Percentiles rank a stretch among this genome's conserved stretches.
Conservation (phyloP, 2,329 filamentous ascomycete genomes). For the Cladorrhinum sp. region DNA sequence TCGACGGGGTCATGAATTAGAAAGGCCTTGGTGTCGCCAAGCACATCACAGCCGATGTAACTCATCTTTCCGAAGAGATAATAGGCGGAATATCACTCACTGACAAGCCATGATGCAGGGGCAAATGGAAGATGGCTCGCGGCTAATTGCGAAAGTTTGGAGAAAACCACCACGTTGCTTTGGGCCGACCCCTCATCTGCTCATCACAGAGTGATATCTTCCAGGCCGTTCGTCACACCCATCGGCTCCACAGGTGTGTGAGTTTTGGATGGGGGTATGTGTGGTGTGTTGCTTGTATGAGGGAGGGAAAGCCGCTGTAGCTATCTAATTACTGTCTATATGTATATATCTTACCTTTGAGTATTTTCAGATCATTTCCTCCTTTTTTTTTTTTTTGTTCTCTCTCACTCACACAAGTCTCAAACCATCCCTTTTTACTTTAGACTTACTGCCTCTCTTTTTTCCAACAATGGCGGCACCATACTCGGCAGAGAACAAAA, state of each 20-base stretch:
- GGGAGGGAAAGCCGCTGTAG: too few relatives aligned
- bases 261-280: too few relatives aligned
- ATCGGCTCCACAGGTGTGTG: background rate
- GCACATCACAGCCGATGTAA: too few relatives aligned
- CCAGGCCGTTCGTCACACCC: background rate
- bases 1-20: too few relatives aligned
- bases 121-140: background rate
- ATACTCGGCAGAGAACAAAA: constrained; percentile 9
- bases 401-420: background rate
- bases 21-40: too few relatives aligned
- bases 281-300: background rate
- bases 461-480: background rate
- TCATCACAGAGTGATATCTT: background rate
- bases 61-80: too few relatives aligned
- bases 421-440: background rate
- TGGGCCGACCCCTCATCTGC: background rate
- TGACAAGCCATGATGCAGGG: background rate
- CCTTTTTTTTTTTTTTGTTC: background rate
- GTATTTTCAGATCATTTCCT: too few relatives aligned
- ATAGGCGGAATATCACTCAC: too few relatives aligned
- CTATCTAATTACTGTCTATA: too few relatives aligned
- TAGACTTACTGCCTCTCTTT: background rate
- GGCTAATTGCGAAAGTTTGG: background rate
- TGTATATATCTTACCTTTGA: background rate
- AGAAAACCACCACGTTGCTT: background rate